phyloP scores from a whole-genome alignment of 1,284 basidiomycete species.

The Cutaneotrichosporon spelunceum region DNA sequence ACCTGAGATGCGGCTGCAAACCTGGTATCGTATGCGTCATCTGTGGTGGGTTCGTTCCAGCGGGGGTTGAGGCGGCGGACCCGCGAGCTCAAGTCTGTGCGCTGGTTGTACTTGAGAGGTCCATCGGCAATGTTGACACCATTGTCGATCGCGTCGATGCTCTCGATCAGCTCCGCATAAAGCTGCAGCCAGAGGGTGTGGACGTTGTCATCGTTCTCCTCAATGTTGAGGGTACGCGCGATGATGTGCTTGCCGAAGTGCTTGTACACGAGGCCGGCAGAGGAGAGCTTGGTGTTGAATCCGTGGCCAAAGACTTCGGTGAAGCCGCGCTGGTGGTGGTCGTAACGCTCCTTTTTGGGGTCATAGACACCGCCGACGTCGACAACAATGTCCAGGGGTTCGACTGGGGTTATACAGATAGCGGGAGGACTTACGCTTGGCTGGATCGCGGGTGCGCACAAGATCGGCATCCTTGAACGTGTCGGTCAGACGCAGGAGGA shows the following conservation, averaged over 20 bases:
- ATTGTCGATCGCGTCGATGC: conserved; percentile 92
- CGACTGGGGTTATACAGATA: conserved; percentile 53
- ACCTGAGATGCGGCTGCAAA: conserved; percentile 78
- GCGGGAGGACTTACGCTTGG: conserved; percentile 51
- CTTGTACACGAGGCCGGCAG: conserved; percentile 94
- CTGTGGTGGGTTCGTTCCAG: conserved; percentile 76
- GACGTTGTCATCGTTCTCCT: conserved; percentile 62
- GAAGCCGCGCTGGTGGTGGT: conserved; percentile 96
- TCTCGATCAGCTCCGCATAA: conserved; percentile 91
- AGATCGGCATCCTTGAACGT: conserved; percentile 72
- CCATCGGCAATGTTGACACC: conserved; percentile 71
- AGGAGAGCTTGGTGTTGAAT: conserved; percentile 76
- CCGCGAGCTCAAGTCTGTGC: conserved; percentile 77
- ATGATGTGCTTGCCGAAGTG: conserved; percentile 93
- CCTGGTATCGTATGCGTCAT: conserved; percentile 63
- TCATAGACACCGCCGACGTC: conserved; percentile 96
- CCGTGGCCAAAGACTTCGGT: conserved; percentile 79
- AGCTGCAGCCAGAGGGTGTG: conserved; percentile 79
- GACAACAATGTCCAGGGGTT: conserved; percentile 90
- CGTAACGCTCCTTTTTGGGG: conserved; percentile 71
- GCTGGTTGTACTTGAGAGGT: conserved; percentile 64
- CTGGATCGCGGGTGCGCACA: conserved; percentile 76
- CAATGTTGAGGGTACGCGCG: conserved; percentile 60
- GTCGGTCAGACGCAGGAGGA: conserved; percentile 74
- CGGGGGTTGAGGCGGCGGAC: conserved; percentile 78